phyloP scores from a whole-genome alignment of 2,329 filamentous ascomycete species.

The Pestalotiopsis sp. region DNA sequence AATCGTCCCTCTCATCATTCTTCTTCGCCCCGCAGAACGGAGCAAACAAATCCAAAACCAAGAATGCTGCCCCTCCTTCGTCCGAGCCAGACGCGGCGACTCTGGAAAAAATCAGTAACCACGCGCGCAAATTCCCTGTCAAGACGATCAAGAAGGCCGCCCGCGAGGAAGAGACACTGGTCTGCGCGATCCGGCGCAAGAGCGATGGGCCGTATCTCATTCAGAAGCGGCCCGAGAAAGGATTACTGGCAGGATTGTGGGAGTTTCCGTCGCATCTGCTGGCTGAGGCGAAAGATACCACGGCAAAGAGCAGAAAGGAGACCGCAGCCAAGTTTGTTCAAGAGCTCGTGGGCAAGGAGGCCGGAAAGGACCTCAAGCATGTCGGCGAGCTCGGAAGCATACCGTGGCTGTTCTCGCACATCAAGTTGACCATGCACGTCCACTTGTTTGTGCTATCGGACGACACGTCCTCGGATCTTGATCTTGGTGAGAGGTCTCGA shows the following conservation, averaged over 20 bases:
- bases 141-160: constrained; percentile 54
- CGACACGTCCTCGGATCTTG: constrained; percentile 2
- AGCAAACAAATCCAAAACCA: constrained; percentile 8
- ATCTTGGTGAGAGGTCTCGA: constrained; percentile 37
- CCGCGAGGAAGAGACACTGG: constrained; percentile 53
- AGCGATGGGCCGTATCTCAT: constrained; percentile 48
- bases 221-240: constrained; percentile 54
- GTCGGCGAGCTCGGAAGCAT: constrained; percentile 50
- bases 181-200: constrained; percentile 50
- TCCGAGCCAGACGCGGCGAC: constrained; percentile 23
- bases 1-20: constrained; percentile 30
- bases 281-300: constrained; percentile 26
- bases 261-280: constrained; percentile 54
- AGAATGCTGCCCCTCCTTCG: constrained; percentile 1
- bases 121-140: constrained; percentile 54
- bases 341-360: constrained; percentile 23
- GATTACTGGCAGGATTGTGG: constrained; percentile 58
- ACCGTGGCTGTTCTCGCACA: constrained; percentile 60
- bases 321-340: constrained; percentile 39
- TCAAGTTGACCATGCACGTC: constrained; percentile 61
- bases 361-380: constrained; percentile 29
- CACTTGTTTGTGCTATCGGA: constrained; percentile 47
- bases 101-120: constrained; percentile 40
- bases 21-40: constrained; percentile 22
- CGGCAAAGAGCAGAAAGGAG: constrained; percentile 33